Evolutionary conservation across 805 yeast species (phyloP).

Genomic region (Saccharomycopsis oosterbeekiorum): DNA sequence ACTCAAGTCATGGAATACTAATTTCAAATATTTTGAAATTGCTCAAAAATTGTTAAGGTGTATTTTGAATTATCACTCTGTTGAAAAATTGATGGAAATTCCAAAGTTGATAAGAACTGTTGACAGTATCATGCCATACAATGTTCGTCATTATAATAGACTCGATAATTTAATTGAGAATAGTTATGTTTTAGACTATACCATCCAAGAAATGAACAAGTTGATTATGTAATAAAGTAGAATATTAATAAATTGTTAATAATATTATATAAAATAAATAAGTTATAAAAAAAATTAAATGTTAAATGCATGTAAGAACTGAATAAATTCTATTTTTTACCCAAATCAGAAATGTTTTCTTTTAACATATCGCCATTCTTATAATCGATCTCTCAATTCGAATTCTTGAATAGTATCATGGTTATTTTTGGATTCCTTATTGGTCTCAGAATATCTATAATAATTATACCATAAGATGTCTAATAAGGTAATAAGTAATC

Average conservation of each 20-base stretch:
- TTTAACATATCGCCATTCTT: not conserved
- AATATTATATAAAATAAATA: not conserved
- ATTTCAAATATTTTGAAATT: slow-evolving; percentile 65
- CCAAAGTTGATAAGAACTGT: slow-evolving; percentile 59
- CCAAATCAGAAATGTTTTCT: not conserved
- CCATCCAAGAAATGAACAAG: slow-evolving; percentile 25
- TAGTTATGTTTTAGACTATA: slow-evolving; percentile 77
- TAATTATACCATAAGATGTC: slow-evolving; percentile 82
- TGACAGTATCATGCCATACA: slow-evolving; percentile 78
- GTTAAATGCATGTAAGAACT: not conserved
- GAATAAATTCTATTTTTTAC: not conserved
- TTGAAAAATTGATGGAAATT: slow-evolving; percentile 49
- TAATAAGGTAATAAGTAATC: slow-evolving; percentile 60
- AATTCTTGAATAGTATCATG: not conserved
- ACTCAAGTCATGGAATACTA: slow-evolving; percentile 91
- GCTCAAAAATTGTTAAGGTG: slow-evolving; percentile 72
- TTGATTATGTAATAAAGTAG: slow-evolving; percentile 3
- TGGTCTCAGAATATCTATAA: slow-evolving; percentile 37
- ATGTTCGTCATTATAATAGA: slow-evolving; percentile 73
- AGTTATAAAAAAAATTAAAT: not conserved
- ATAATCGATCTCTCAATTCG: not conserved
- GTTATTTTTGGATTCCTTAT: not conserved
- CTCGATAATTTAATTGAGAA: slow-evolving; percentile 75
- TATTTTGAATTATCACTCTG: slow-evolving; percentile 43
- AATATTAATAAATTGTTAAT: not conserved